Conservation (phyloP, 2,329 filamentous ascomycete species). For the Acephala macrosclerotiorum region DNA sequence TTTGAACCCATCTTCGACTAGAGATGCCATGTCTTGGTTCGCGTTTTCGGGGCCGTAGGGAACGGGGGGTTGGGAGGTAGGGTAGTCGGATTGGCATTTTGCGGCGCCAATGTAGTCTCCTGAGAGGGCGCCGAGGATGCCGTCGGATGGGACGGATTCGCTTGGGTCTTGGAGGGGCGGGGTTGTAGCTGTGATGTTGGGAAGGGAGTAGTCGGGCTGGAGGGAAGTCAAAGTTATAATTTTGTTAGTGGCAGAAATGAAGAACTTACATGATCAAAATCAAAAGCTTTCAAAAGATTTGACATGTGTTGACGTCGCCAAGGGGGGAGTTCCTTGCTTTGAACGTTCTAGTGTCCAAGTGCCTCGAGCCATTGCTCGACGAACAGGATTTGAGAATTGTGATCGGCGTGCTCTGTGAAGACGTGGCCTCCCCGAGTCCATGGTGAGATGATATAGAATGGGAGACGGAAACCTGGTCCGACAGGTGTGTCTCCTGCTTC, state of each 20-base stretch:
- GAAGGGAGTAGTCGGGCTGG: no score
- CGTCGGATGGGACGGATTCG: conserved; percentile 8
- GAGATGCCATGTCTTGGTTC: conserved; percentile 47
- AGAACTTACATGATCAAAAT: conserved; percentile 42
- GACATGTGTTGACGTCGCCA: conserved; percentile 56
- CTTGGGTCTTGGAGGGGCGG: background rate
- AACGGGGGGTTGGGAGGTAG: conserved; percentile 50
- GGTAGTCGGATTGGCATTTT: conserved; percentile 50
- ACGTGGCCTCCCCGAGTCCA: conserved; percentile 61
- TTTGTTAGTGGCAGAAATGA: no score
- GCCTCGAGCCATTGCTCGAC: conserved; percentile 20
- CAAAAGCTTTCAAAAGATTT: conserved; percentile 54
- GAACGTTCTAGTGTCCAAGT: conserved; percentile 45
- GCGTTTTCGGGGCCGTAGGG: conserved; percentile 51
- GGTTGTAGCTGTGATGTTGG: no score
- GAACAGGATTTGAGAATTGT: conserved; percentile 61
- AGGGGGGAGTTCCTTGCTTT: conserved; percentile 49
- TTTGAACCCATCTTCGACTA: conserved; percentile 61
- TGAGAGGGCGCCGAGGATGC: conserved; percentile 26
- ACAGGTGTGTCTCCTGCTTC: conserved; percentile 50
- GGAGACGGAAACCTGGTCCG: conserved; percentile 53
- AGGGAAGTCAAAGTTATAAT: conserved; percentile 7
- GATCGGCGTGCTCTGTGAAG: conserved; percentile 60
- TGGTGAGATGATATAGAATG: conserved; percentile 61
- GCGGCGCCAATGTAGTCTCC: conserved; percentile 56